Percentiles rank a stretch among this genome's conserved stretches.
Evolutionary conservation across 208 protist genomes (phyloP).

Genomic region (Porcisia deanei): DNA sequence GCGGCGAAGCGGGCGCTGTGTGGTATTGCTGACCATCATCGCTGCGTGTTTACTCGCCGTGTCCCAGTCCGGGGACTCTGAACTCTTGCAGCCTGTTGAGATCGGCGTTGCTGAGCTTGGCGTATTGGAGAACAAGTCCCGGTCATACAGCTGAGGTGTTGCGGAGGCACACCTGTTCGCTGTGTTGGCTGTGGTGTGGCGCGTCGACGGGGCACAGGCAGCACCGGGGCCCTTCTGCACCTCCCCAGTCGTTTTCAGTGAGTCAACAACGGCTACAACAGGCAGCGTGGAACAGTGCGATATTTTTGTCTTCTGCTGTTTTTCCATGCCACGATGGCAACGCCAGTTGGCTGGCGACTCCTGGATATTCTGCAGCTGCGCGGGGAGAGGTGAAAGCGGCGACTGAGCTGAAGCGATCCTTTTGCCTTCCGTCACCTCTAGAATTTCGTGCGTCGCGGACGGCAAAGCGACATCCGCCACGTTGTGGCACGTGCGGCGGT

Average conservation of each 20-base stretch:
- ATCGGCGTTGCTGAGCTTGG: not conserved
- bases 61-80: not conserved
- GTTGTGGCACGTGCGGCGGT: constrained; percentile 29
- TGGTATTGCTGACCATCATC: not conserved
- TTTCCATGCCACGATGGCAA: constrained; percentile 8
- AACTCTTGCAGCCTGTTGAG: too few species aligned
- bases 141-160: not conserved
- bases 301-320: not conserved
- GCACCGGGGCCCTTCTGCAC: not conserved
- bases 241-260: not conserved
- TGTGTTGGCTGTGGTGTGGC: not conserved
- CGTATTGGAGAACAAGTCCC: not conserved
- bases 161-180: not conserved
- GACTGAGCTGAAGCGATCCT: not conserved
- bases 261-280: not conserved
- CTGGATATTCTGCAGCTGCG: not conserved
- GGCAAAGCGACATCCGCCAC: constrained; percentile 28
- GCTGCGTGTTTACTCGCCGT: not conserved
- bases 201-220: not conserved
- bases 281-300: not conserved
- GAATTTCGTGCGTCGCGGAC: constrained; percentile 22
- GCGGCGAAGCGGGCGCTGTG: constrained; percentile 8
- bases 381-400: not conserved
- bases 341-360: not conserved
- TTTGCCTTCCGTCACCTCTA: constrained; percentile 15